Evolutionary conservation across 257 asterid species (phyloP).

Genomic region (Nicotiana benthamiana): DNA sequence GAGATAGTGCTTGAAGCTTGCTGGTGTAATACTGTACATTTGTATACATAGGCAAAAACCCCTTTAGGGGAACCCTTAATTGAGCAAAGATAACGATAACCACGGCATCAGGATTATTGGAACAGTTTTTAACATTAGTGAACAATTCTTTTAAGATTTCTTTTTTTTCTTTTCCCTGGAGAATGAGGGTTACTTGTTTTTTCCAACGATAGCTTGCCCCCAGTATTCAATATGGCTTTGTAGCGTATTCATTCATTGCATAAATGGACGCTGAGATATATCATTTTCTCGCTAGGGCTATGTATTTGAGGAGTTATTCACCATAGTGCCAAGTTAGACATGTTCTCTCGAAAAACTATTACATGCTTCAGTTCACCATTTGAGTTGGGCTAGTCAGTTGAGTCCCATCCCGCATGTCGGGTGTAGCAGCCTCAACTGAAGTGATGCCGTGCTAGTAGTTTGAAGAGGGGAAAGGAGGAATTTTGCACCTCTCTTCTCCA

Average conservation of each 20-base stretch:
- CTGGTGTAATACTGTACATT: slow-evolving; percentile 27
- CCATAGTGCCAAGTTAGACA: neutral
- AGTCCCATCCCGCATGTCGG: too few relatives aligned
- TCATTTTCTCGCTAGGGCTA: too few relatives aligned
- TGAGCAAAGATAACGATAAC: neutral
- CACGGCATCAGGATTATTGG: neutral
- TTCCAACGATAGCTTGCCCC: neutral
- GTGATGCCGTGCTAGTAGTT: neutral
- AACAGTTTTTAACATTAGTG: neutral
- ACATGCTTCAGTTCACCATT: neutral
- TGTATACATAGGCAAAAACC: neutral
- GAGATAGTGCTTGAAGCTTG: slow-evolving; percentile 31
- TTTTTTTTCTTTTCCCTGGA: neutral
- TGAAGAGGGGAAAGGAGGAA: neutral
- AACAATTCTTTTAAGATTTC: neutral
- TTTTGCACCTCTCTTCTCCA: neutral
- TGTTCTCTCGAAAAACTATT: neutral
- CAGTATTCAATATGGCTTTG: neutral
- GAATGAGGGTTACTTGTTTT: neutral
- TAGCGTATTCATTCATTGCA: neutral
- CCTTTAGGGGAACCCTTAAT: neutral
- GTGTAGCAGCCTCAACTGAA: neutral
- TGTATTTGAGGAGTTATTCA: neutral
- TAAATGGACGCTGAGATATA: neutral
- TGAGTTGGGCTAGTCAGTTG: too few relatives aligned